Conservation (phyloP, 2,329 filamentous ascomycete species). For the Fusarium chlamydosporum region DNA sequence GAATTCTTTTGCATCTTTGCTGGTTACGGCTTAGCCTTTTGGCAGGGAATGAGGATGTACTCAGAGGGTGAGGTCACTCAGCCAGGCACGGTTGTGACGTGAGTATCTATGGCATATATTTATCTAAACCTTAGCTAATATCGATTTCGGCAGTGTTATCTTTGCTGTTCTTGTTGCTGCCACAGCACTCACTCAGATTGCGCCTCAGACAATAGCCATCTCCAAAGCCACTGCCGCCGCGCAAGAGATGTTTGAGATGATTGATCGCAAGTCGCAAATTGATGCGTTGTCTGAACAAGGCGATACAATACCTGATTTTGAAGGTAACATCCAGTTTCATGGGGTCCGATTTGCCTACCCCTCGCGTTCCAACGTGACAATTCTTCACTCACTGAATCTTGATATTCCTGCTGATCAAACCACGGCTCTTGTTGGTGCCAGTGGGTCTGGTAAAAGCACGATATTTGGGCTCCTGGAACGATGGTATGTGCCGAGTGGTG, state of each 20-base stretch:
- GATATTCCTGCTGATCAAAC: conserved; percentile 62
- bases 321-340: conserved; percentile 63
- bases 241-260: conserved; percentile 62
- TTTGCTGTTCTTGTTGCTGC: conserved; percentile 64
- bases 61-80: conserved; percentile 60
- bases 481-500: conserved; percentile 68
- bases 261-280: conserved; percentile 61
- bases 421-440: conserved; percentile 70
- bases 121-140: not conserved
- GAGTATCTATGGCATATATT: conserved; percentile 31
- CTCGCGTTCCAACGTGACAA: conserved; percentile 64
- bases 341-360: conserved; percentile 70
- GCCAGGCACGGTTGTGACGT: conserved; percentile 64
- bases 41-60: conserved; percentile 66
- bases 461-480: conserved; percentile 70
- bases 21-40: conserved; percentile 65
- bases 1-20: conserved; percentile 65
- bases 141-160: conserved; percentile 56
- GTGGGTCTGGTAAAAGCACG: conserved; percentile 72
- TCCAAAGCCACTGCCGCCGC: conserved; percentile 64
- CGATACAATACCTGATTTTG: conserved; percentile 47
- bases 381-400: conserved; percentile 61
- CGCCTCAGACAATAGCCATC: conserved; percentile 62
- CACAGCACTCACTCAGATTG: conserved; percentile 62
- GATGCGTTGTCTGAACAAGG: conserved; percentile 61